These are phyloP conservation scores for Theileria parva DNA, from an alignment of 169 alveolate species.

Conservation along the genomic window DNA sequence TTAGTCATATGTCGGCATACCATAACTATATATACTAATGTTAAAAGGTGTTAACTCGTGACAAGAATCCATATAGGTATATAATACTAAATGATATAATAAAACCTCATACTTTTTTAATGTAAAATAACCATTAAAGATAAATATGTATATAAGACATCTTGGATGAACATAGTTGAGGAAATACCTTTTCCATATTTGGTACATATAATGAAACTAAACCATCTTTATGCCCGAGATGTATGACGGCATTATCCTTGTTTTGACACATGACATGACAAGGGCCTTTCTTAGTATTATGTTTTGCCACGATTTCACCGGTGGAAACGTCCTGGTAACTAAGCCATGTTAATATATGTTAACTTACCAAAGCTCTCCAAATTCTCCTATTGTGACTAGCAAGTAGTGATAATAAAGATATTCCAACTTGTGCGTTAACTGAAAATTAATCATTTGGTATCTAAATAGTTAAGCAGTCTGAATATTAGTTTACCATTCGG, in stretches of 20 bases:
- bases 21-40: background rate
- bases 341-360: background rate
- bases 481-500: slow-evolving; percentile 70
- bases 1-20: background rate
- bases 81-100: too few species aligned
- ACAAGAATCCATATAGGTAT: too few species aligned
- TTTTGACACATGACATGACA: slow-evolving; percentile 87
- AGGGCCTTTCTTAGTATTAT: slow-evolving; percentile 88
- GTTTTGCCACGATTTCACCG: slow-evolving; percentile 89
- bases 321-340: slow-evolving; percentile 88
- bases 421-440: slow-evolving; percentile 84
- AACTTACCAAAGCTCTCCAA: slow-evolving; percentile 85
- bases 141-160: background rate
- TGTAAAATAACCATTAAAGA: background rate
- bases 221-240: slow-evolving; percentile 91
- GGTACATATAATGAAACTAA: slow-evolving; percentile 94
- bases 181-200: slow-evolving; percentile 77
- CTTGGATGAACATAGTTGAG: background rate
- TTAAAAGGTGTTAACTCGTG: background rate
- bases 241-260: slow-evolving; percentile 87
- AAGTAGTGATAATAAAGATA: slow-evolving; percentile 91
- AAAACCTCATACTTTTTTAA: background rate
- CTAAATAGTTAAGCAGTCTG: background rate
- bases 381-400: slow-evolving; percentile 87
- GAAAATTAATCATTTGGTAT: slow-evolving; percentile 21